A percentile compares a stretch with the other conserved stretches of the same genome.
These are phyloP conservation scores for Pueraria montana DNA, from an alignment of 306 rosid species.

Conservation along the genomic window DNA sequence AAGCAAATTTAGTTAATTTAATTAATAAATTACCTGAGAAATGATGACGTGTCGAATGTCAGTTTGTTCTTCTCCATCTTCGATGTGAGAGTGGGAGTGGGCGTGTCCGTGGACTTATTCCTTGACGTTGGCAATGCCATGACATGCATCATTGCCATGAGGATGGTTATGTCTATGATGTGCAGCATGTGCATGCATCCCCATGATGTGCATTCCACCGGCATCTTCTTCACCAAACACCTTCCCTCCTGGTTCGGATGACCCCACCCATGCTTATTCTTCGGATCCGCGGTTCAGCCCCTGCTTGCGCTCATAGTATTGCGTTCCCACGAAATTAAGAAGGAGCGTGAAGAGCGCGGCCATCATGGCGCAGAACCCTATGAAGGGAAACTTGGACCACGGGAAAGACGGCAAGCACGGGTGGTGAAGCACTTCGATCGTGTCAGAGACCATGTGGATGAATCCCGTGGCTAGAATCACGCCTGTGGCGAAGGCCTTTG, in stretches of 20 bases:
- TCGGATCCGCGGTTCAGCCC: conserved; percentile 52
- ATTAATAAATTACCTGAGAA: conserved; percentile 86
- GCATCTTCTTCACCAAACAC: conserved; percentile 92
- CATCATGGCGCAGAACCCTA: conserved; percentile 90
- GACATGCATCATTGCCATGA: conserved; percentile 75
- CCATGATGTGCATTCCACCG: conserved; percentile 97
- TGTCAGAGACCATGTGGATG: conserved; percentile 88
- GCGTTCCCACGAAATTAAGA: conserved; percentile 89
- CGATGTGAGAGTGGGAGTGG: conserved; percentile 7
- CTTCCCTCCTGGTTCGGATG: conserved; percentile 53
- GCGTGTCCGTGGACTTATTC: conserved; percentile 45
- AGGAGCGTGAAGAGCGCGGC: conserved; percentile 84
- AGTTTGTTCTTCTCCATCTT: conserved; percentile 57
- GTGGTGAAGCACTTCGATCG: conserved; percentile 59
- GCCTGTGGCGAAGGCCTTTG: conserved; percentile 87
- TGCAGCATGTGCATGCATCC: conserved; percentile 96
- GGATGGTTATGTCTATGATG: conserved; percentile 85
- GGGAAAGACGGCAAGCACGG: conserved; percentile 79
- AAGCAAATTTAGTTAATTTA: no score
- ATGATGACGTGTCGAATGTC: conserved; percentile 85
- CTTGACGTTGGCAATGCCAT: conserved; percentile 50
- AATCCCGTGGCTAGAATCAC: conserved; percentile 95
- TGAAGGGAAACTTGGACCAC: conserved; percentile 89
- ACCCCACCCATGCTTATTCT: conserved; percentile 59
- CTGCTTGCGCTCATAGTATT: conserved; percentile 87